Evolutionary conservation across 106 monocot species (phyloP).

Genomic region (Dendrobium nobile): DNA sequence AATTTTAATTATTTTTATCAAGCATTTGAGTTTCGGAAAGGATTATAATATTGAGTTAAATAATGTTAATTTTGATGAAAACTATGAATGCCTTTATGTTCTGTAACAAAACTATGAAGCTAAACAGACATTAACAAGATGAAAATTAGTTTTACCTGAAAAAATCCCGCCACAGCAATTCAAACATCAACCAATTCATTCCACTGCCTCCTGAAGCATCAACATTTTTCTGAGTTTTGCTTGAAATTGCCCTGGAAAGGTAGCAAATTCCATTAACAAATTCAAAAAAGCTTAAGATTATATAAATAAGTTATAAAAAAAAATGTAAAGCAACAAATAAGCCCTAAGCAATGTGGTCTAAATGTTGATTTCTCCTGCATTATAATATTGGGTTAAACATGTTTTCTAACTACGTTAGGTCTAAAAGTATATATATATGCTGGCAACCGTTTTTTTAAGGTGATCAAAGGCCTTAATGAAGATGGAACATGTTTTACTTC

Average conservation of each 20-base stretch:
- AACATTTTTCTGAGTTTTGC: constrained; percentile 30
- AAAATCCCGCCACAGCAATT: constrained; percentile 98
- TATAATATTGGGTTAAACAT: too few species aligned
- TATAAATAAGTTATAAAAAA: too few species aligned
- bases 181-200: constrained; percentile 93
- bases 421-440: background rate
- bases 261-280: background rate
- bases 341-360: too few species aligned
- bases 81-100: background rate
- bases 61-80: background rate
- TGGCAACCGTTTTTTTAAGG: background rate
- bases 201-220: constrained; percentile 33
- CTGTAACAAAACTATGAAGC: background rate
- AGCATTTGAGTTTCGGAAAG: too few species aligned
- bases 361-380: too few species aligned
- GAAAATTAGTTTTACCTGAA: constrained; percentile 54
- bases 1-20: too few species aligned
- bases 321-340: too few species aligned
- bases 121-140: background rate
- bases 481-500: background rate
- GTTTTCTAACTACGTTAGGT: too few species aligned
- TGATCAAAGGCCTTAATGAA: background rate
- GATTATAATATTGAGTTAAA: background rate
- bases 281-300: background rate
- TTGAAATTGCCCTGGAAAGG: constrained; percentile 39